phyloP scores from a whole-genome alignment of 192 early-diverging fungal species.

The Blastocladiella britannica region DNA sequence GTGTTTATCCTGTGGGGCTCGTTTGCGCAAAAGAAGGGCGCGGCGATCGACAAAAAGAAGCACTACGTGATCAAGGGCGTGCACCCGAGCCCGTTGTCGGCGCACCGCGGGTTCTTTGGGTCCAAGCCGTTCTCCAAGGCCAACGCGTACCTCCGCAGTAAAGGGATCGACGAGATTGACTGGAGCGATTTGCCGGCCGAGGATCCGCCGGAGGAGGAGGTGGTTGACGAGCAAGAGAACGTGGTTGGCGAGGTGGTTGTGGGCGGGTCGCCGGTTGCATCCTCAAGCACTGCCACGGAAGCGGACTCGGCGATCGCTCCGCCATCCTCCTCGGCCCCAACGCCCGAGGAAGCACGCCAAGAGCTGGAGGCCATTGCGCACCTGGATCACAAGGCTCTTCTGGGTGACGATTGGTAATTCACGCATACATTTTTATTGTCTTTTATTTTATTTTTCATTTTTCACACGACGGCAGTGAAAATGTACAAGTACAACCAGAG shows the following conservation, averaged over 20 bases:
- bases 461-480: not conserved
- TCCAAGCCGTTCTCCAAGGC: constrained; percentile 67
- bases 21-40: constrained; percentile 70
- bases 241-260: not conserved
- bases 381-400: too few relatives aligned
- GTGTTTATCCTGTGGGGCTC: constrained; percentile 93
- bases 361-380: too few relatives aligned
- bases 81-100: constrained; percentile 83
- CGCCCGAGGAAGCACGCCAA: too few relatives aligned
- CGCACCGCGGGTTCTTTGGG: constrained; percentile 69
- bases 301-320: too few relatives aligned
- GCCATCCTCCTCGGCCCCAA: too few relatives aligned
- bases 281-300: too few relatives aligned
- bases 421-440: too few relatives aligned
- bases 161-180: constrained; percentile 36
- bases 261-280: not conserved
- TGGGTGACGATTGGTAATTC: too few relatives aligned
- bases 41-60: constrained; percentile 45
- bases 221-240: not conserved
- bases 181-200: constrained; percentile 29
- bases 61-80: constrained; percentile 64
- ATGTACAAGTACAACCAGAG: not conserved
- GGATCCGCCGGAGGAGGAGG: not conserved
- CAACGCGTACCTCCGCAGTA: constrained; percentile 53
- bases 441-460: too few relatives aligned